These are phyloP conservation scores for Hypericum perforatum DNA, from an alignment of 345 rosid species.

Conservation along the genomic window DNA sequence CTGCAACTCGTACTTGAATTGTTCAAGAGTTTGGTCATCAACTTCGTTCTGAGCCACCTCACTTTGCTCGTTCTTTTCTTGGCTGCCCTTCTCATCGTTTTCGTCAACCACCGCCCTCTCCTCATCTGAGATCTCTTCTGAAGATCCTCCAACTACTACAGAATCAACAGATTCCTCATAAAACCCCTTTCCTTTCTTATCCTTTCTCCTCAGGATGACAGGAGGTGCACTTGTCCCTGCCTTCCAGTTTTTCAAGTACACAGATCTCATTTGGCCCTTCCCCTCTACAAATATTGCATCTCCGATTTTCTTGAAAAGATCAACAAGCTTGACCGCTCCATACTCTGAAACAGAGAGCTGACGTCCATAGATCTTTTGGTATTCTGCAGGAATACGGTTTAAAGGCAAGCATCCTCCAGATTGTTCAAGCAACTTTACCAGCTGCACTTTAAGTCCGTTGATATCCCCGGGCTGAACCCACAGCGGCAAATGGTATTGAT, in stretches of 20 bases:
- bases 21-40: slow-evolving; percentile 32
- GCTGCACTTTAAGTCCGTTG: slow-evolving; percentile 64
- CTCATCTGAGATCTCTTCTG: slow-evolving; percentile 66
- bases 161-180: slow-evolving; percentile 26
- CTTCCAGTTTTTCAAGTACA: slow-evolving; percentile 59
- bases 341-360: slow-evolving; percentile 74
- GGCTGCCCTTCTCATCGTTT: slow-evolving; percentile 24
- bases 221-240: slow-evolving; percentile 41
- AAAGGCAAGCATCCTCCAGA: slow-evolving; percentile 80
- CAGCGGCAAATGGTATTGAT: slow-evolving; percentile 49
- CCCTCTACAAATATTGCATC: slow-evolving; percentile 62
- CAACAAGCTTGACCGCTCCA: slow-evolving; percentile 61
- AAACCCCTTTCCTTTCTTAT: slow-evolving; percentile 43
- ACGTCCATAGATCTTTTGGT: slow-evolving; percentile 66
- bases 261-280: slow-evolving; percentile 58
- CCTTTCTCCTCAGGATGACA: slow-evolving; percentile 37
- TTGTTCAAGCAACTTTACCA: slow-evolving; percentile 73
- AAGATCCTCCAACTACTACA: slow-evolving; percentile 33
- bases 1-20: slow-evolving; percentile 73
- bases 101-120: slow-evolving; percentile 43
- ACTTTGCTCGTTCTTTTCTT: slow-evolving; percentile 16
- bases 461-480: slow-evolving; percentile 94
- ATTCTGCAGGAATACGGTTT: slow-evolving; percentile 59
- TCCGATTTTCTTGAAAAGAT: slow-evolving; percentile 78
- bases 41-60: slow-evolving; percentile 20